Base-by-base conservation (phyloP, 129 eudicot genomes). In the Centaurea solstitialis region DNA sequence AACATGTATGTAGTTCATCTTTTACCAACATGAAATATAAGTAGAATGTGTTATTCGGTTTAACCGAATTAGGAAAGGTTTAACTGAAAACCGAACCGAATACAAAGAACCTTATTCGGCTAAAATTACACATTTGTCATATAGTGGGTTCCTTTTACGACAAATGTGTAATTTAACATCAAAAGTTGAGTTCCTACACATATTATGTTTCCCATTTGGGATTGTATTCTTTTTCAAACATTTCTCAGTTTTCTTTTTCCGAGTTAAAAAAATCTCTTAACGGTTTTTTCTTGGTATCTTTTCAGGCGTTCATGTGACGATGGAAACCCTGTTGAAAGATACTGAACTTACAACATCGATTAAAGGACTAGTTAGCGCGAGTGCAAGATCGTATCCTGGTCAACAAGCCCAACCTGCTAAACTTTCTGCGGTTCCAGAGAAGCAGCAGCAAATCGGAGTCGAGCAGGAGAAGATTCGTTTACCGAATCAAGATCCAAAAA, bases 281-380 rank as follows among this genome's bases (percentile, higher is more conserved):
- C 65, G 65, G 22, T n/a, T 57, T 57, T 57, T 57, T 57, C 15
- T 57, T 43, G 35, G 7, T 53, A 26, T 40, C 28, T 24, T 6
- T 37, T 35, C 80, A 96, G 99, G 99, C 79, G 90, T 88, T 68
- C 99, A 96, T 20, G 99, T 96, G 76, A 91, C 99, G 4, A 47
- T 96, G 77, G 99, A 96, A 83, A 76, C 97, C 28, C 70, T 96
- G 85, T 79, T 91, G 83, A 91, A 96, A 79, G 99, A 96, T 45
- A 85, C 77, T 64, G 92, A 89, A 22, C 98, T 93, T 30, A 83
- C 79, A 53, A 82, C 83, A 43, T 24, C 74, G 17, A 96, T 96
- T 82, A 96, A 91, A 90, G 89, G 83, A 80, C 93, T 93, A 74
- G 90, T 96, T 18, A 76, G 83, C 1, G 86, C 87, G 13, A 96